Conservation (phyloP, 768 basidiomycete species). For the Fomitopsis pulvina region DNA sequence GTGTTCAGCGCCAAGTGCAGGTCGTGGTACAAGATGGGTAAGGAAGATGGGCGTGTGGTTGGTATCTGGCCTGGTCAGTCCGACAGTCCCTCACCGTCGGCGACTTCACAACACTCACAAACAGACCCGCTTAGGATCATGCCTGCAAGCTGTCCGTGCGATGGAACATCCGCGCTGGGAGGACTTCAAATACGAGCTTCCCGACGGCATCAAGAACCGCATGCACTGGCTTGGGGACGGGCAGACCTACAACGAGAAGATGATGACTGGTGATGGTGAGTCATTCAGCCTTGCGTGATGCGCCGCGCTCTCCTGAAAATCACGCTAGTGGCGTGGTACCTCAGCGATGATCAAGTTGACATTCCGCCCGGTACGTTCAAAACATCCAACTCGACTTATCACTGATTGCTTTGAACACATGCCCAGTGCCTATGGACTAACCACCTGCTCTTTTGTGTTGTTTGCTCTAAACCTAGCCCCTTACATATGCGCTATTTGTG, state of each 20-base stretch:
- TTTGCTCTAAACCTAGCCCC: too few relatives aligned
- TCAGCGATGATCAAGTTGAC: constrained; percentile 33
- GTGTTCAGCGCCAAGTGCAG: constrained; percentile 52
- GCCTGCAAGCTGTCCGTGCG: constrained; percentile 41
- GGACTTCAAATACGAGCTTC: constrained; percentile 47
- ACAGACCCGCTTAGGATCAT: constrained; percentile 34
- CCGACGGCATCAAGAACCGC: constrained; percentile 38
- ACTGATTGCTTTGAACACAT: too few relatives aligned
- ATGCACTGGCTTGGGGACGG: constrained; percentile 60
- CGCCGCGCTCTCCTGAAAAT: neutral
- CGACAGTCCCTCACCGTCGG: constrained; percentile 2
- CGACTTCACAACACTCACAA: neutral
- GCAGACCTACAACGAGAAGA: constrained; percentile 48
- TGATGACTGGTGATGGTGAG: constrained; percentile 25
- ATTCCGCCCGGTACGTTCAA: constrained; percentile 39
- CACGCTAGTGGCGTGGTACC: constrained; percentile 38
- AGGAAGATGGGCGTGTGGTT: constrained; percentile 49
- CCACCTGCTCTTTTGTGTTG: too few relatives aligned
- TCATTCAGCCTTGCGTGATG: neutral
- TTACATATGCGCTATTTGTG: too few relatives aligned
- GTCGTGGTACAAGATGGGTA: constrained; percentile 61
- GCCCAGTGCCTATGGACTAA: too few relatives aligned
- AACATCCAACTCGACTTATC: too few relatives aligned
- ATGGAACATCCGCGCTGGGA: constrained; percentile 58
- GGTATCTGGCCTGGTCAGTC: constrained; percentile 53